A percentile compares a stretch with the other conserved stretches of the same genome.
These are phyloP conservation scores for Trichosporon ovoides DNA, from an alignment of 1,284 basidiomycete genomes.

Conservation along the genomic window DNA sequence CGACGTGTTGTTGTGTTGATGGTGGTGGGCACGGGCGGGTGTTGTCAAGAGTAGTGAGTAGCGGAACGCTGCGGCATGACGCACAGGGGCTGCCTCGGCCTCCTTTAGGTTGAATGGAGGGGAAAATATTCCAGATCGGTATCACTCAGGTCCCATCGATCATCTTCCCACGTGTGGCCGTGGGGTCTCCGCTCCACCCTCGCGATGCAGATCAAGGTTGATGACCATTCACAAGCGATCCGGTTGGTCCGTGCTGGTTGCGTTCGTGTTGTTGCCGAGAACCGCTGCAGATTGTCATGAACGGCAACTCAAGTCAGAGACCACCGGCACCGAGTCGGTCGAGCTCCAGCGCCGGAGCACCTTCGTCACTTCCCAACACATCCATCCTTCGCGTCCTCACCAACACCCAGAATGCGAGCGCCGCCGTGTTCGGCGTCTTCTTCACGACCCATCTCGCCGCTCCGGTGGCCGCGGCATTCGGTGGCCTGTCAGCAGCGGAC, in stretches of 20 bases:
- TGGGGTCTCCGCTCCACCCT: background rate
- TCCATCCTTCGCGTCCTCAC: slow-evolving; percentile 36
- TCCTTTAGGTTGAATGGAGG: background rate
- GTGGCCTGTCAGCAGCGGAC: slow-evolving; percentile 33
- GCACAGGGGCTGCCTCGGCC: background rate
- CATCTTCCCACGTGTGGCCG: background rate
- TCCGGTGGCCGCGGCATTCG: slow-evolving; percentile 37
- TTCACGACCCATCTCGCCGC: slow-evolving; percentile 39
- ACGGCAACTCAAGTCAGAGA: background rate
- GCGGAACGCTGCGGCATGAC: background rate
- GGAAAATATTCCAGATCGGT: background rate
- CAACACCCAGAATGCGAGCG: slow-evolving; percentile 42
- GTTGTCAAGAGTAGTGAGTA: background rate
- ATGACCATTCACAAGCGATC: background rate
- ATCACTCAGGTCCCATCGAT: background rate
- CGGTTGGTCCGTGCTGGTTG: background rate
- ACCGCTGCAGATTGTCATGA: background rate
- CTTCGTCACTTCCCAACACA: slow-evolving; percentile 1
- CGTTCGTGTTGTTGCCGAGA: background rate
- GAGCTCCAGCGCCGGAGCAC: background rate
- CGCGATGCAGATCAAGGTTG: too few relatives aligned
- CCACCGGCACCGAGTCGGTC: background rate
- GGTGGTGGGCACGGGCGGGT: background rate
- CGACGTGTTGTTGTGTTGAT: background rate
- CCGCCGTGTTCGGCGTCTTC: slow-evolving; percentile 40